Percentiles rank a stretch among this genome's conserved stretches.
Evolutionary conservation across 306 rosid genomes (phyloP).

Genomic region (Quercus rubra): DNA sequence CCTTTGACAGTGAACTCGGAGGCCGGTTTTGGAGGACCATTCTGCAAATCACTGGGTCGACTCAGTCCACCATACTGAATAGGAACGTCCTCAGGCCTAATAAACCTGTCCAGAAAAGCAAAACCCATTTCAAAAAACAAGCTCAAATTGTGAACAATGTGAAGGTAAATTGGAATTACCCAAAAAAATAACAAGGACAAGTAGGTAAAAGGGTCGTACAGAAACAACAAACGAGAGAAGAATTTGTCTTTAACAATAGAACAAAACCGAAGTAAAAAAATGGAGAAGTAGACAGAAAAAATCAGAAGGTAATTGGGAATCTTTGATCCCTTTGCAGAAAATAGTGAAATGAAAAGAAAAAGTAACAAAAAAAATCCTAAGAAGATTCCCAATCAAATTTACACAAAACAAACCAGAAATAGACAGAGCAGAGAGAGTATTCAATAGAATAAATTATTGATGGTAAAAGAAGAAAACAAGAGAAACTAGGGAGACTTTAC

Average conservation of each 20-base stretch:
- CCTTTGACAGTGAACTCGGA: constrained; percentile 91
- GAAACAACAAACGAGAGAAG: background rate
- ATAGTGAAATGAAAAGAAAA: background rate
- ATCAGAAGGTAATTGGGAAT: background rate
- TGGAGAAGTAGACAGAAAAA: background rate
- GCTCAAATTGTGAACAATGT: background rate
- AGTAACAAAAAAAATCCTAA: too few species aligned
- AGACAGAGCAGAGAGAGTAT: background rate
- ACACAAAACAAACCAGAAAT: background rate
- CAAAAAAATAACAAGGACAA: background rate
- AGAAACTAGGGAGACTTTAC: constrained; percentile 25
- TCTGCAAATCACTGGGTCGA: constrained; percentile 57
- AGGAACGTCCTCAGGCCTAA: constrained; percentile 91
- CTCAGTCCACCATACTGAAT: constrained; percentile 93
- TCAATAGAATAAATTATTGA: background rate
- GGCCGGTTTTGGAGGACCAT: constrained; percentile 90
- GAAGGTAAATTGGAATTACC: constrained; percentile 5
- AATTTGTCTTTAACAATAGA: background rate
- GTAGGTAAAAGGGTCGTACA: background rate
- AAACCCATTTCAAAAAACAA: constrained; percentile 4
- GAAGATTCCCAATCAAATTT: constrained; percentile 18
- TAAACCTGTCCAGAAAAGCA: constrained; percentile 49
- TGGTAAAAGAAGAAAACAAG: background rate
- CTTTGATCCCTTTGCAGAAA: background rate
- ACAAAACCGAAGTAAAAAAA: constrained; percentile 7